Base-by-base conservation (phyloP, 371 early-diverging fungal species). In the Cokeromyces recurvatus region DNA sequence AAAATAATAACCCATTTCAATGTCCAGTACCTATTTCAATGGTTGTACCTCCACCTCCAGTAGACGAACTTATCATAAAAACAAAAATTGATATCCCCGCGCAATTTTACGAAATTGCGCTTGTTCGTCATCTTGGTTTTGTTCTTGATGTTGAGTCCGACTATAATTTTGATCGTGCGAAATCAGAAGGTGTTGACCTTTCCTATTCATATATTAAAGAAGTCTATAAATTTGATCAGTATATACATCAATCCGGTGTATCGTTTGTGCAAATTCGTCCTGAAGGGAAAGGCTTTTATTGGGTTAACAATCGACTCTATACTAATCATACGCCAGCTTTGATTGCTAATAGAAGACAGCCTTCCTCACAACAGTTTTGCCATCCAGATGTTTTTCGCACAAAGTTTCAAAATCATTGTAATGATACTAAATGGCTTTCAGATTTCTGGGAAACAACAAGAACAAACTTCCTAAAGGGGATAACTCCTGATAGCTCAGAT, bases 81-180 rank as follows among this genome's bases (percentile, higher is more conserved):
- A 57, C 74, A 10, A 62, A 69, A 6, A 68, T 77, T 7, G 65
- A 74, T 7, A 67, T 94, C 1, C 90, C 94, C 8, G 63, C 78
- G 5, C 71, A 82, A 15, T 86, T 84, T 55, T 95, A 89, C 56
- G 88, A 89, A 54, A 81, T 78, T 14, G 92, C 92, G 53, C 68
- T 97, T 24, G 75, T 94, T 19, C 80, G 85, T 29, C 75, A 77
- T 20, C 80, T 91, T 51, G 87, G 85, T 14, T 98, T 94, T 69
- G 82, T 97, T 5, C 78, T 95, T 15, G 98, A 98, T 59, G 79
- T 92, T n/a, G 98, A 98, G 56, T 85, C 92, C 1, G 96, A 95
- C 60, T 47, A 55, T 37, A 48, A 57, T 29, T 88, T 90, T 52
- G 68, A 65, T 5, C 48, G 53, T 19, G 62, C 63, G 15, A 62